These are phyloP conservation scores for Sclerotinia sclerotiorum DNA, from an alignment of 2,329 filamentous ascomycete genomes.

Conservation along the genomic window DNA sequence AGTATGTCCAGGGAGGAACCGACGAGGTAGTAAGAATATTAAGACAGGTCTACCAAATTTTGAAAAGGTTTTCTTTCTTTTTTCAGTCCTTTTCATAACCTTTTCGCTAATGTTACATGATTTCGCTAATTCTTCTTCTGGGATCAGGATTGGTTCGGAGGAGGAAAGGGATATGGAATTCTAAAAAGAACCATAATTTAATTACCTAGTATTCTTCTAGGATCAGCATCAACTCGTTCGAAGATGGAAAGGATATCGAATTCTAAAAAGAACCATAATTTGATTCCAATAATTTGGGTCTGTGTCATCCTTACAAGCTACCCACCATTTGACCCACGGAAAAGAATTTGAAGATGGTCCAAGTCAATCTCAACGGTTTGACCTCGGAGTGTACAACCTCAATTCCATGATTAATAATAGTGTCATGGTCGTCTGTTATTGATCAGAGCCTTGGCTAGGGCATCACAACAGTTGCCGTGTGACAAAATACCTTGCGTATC, in stretches of 20 bases:
- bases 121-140: background rate
- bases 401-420: background rate
- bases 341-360: background rate
- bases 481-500: slow-evolving; percentile 3
- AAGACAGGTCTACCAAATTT: background rate
- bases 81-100: no score
- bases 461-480: background rate
- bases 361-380: slow-evolving; percentile 5
- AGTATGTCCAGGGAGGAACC: background rate
- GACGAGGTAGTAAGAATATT: background rate
- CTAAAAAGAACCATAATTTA: no score
- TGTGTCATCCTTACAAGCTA: slow-evolving; percentile 9
- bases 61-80: no score
- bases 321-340: background rate
- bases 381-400: background rate
- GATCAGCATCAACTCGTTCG: background rate
- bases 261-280: background rate
- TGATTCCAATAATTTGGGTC: slow-evolving; percentile 11
- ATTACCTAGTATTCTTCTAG: background rate
- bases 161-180: no score
- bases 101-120: background rate
- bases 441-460: background rate
- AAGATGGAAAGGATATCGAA: background rate
- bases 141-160: no score
- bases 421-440: background rate